phyloP scores from a whole-genome alignment of 441 rosid genomes.

The Dalechampia spathulata region DNA sequence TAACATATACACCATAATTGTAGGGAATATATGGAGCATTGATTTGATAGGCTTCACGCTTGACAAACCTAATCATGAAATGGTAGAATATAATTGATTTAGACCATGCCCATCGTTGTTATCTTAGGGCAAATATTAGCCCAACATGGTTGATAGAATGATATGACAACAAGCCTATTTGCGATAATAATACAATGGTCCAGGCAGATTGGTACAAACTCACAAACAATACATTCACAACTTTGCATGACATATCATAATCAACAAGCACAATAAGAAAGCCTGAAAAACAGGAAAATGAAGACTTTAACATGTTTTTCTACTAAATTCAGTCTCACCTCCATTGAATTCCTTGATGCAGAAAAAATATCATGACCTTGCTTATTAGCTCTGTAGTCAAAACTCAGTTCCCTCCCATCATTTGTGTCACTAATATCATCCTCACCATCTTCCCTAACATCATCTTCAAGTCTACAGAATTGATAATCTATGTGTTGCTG shows the following conservation, averaged over 20 bases:
- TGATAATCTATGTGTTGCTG: constrained; percentile 86
- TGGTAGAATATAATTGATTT: not conserved
- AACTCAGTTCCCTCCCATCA: constrained; percentile 66
- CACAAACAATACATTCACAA: not conserved
- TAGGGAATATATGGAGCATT: not conserved
- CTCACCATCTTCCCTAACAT: constrained; percentile 51
- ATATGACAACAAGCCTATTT: no score
- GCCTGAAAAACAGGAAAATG: not conserved
- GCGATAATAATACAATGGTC: not conserved
- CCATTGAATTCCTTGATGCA: constrained; percentile 54
- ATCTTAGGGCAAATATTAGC: not conserved
- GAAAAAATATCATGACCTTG: constrained; percentile 41
- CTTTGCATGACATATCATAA: not conserved
- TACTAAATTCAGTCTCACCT: constrained; percentile 38
- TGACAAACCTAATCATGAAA: not conserved
- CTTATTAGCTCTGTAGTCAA: constrained; percentile 61
- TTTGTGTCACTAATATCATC: constrained; percentile 35
- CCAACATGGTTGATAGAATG: no score
- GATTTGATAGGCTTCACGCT: not conserved
- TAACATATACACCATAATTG: not conserved
- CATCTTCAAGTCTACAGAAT: constrained; percentile 62
- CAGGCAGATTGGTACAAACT: not conserved
- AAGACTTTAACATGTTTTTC: not conserved
- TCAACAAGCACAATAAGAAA: not conserved
- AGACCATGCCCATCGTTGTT: no score